Evolutionary conservation across 139 green algal species (phyloP), one percentile per base, ranked within the genome.

Genomic region (Auxenochlorella pyrenoidosa): DNA sequence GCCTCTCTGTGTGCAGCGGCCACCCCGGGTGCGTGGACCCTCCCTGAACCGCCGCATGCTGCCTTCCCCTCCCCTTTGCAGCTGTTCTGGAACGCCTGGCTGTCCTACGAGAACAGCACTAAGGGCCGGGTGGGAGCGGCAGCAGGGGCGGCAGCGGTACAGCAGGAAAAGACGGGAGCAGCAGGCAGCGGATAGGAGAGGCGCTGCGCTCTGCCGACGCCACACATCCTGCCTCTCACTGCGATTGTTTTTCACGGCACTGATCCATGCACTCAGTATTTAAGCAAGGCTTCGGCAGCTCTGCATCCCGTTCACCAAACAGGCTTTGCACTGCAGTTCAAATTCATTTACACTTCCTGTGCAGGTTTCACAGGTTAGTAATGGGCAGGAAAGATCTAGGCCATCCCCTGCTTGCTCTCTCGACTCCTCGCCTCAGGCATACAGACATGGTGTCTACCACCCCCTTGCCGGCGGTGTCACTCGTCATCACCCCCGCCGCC

Each of bases 31-130:
- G 47, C 47, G 6, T 54, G 47, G 47, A 18, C 6, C 6, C 6
- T 18, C 47, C 47, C 47, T 54, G 8, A 54, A 58, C 34, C 32
- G 63, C 24, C 5, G 8, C 43, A 41, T 34, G 8, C n/a, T 43
- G 5, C 68, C 21, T 22, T 22, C 21, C 13, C 34, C 0, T 10
- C 70, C 70, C 70, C 34, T 47, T 13, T 66, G 6, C 92, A 93
- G 1, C 81, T 95, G 2, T 15, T 93, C 0, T 96, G 94, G 94
- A 96, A 95, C 79, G 65, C 90, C 0, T 92, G 86, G 58, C 85
- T 96, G 19, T 76, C 43, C 2, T 77, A 70, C 22, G 54, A 65
- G 15, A 84, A 84, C 77, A 83, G 51, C 79, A 88, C 79, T n/a
- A 82, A 82, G 32, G 76, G 76, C 13, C 32, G n/a, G 18, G 51